Base-by-base conservation (phyloP, 2,329 filamentous ascomycete species). In the Stagonosporopsis rhizophila region DNA sequence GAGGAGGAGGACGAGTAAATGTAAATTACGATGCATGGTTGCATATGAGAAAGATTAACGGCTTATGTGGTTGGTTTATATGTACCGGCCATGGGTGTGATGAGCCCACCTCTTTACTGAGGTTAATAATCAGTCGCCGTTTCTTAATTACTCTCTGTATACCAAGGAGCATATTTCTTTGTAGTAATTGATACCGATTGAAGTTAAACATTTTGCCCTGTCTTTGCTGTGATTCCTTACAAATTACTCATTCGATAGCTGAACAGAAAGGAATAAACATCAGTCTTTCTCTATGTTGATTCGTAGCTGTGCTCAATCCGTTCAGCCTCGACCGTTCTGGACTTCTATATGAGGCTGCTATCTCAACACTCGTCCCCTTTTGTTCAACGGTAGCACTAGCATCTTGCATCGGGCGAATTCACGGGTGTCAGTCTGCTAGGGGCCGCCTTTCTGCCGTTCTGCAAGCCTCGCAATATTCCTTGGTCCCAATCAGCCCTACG, bases 1-100 rank as follows among this genome's bases (percentile, higher is more conserved):
- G 79, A 79, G 52, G 79, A 81, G 40, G 80, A 82, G 48, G 80
- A 81, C 60, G 81, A 78, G 47, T 72, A 72, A 47, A 66, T 57
- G 58, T 63, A 52, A 46, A 58, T 49, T 58, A 54, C 30, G 45
- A 34, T 53, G 56, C 56, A 52, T 52, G 51, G 52, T 50, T 60
- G 60, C 58, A 61, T 59, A 58, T 50, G 51, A 62, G 44, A 53
- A 55, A 52, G 44, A 61, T 61, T 57, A 66, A 52, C 48, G 61
- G 58, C 56, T 61, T 66, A 60, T 67, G 58, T 65, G 62, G 65
- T 67, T 69, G 65, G 61, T 66, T 67, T 61, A 32, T 58, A 62
- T 65, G 57, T 62, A 60, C 52, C 47, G 56, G 46, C 49, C 51
- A 62, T 49, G 54, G 66, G 65, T 62, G 50, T 61, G 59, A 67